Conservation (phyloP, 441 rosid genomes). For the Melastoma candidum region DNA sequence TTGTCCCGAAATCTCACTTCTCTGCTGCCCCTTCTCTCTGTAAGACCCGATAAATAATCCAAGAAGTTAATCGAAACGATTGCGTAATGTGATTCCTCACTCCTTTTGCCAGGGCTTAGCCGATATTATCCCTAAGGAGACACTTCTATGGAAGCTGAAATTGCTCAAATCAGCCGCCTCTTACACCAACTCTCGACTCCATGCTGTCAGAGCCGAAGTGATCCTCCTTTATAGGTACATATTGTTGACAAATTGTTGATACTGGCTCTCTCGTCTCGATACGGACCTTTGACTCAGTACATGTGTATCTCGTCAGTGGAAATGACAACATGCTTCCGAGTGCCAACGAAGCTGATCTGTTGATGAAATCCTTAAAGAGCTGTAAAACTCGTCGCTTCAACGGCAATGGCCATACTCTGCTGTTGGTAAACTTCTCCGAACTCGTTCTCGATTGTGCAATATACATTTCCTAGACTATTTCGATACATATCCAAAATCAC, state of each 20-base stretch:
- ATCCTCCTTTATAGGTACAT: constrained; percentile 63
- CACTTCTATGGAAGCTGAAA: constrained; percentile 78
- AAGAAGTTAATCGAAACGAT: too few species aligned
- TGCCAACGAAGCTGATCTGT: constrained; percentile 61
- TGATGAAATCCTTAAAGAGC: constrained; percentile 37
- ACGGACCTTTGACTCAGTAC: constrained; percentile 6
- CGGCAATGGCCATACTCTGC: constrained; percentile 75
- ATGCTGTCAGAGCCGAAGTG: constrained; percentile 90
- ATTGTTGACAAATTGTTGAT: too few species aligned
- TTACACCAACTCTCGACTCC: constrained; percentile 80
- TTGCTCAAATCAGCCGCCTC: constrained; percentile 60
- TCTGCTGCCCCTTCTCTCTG: constrained; percentile 41
- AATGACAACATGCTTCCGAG: constrained; percentile 82
- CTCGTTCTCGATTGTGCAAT: too few species aligned
- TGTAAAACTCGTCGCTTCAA: constrained; percentile 64
- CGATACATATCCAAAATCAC: too few species aligned
- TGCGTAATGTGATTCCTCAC: too few species aligned
- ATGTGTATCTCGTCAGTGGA: constrained; percentile 38
- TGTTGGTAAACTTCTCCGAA: constrained; percentile 35
- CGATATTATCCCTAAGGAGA: constrained; percentile 56
- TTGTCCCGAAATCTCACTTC: constrained; percentile 48
- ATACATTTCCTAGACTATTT: too few species aligned
- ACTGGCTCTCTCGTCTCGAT: neutral
- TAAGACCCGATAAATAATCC: constrained; percentile 5
- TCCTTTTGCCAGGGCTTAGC: constrained; percentile 34